Conservation (phyloP, 2,329 filamentous ascomycete genomes). For the Cytospora paraplurivora region DNA sequence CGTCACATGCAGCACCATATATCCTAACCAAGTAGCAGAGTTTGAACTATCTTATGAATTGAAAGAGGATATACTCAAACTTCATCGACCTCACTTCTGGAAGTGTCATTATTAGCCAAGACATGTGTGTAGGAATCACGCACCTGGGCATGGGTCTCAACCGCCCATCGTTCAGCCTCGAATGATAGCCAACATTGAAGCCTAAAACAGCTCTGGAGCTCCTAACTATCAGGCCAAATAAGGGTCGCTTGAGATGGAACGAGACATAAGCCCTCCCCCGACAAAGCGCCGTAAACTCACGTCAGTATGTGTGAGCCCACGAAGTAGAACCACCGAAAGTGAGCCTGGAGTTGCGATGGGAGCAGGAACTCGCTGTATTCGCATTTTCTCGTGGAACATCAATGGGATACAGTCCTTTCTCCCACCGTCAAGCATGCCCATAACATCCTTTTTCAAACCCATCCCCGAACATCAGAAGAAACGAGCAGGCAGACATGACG, state of each 20-base stretch:
- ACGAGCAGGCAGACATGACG: not conserved
- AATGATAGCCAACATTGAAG: not conserved
- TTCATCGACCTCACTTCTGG: too few species aligned
- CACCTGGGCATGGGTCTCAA: too few species aligned
- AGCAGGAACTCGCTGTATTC: slow-evolving; percentile 21
- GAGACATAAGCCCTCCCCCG: slow-evolving; percentile 23
- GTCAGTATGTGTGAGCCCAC: not conserved
- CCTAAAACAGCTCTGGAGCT: too few species aligned
- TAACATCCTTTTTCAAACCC: slow-evolving; percentile 35
- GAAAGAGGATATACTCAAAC: not conserved
- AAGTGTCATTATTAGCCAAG: too few species aligned
- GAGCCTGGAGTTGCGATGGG: not conserved
- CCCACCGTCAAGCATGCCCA: slow-evolving; percentile 28
- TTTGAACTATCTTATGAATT: not conserved
- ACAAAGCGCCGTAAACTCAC: slow-evolving; percentile 13
- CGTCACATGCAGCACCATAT: not conserved
- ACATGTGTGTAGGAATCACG: too few species aligned
- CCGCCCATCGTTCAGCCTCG: not conserved
- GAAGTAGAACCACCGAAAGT: not conserved
- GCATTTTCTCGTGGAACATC: slow-evolving; percentile 36
- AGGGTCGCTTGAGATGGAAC: not conserved
- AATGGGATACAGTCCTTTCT: slow-evolving; percentile 34
- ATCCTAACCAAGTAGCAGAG: too few species aligned
- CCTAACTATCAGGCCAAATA: not conserved
- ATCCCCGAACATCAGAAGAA: not conserved